These are phyloP conservation scores for Hansenula lynferdii DNA, from an alignment of 1,139 yeast genomes.

Conservation along the genomic window DNA sequence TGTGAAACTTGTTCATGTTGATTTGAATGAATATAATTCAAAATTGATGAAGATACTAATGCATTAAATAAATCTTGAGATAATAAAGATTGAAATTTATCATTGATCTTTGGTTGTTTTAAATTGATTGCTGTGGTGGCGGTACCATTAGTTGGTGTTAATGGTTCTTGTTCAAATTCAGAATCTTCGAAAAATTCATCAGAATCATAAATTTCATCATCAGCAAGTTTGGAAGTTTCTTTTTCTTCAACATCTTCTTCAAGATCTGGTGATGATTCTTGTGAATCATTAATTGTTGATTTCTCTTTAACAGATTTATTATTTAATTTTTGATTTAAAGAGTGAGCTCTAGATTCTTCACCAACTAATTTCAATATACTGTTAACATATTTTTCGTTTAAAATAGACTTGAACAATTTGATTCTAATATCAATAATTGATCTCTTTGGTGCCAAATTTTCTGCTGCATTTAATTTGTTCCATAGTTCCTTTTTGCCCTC, in stretches of 20 bases:
- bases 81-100: constrained; percentile 15
- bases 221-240: no score
- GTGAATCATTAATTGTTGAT: no score
- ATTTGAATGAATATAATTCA: constrained; percentile 16
- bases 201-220: constrained; percentile 10
- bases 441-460: constrained; percentile 20
- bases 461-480: constrained; percentile 22
- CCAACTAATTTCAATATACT: constrained; percentile 14
- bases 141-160: not conserved
- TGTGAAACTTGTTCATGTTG: constrained; percentile 12
- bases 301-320: not conserved
- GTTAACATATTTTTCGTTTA: constrained; percentile 20
- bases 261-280: no score
- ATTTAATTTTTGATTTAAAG: constrained; percentile 3
- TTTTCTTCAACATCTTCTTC: not conserved
- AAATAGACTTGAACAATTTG: constrained; percentile 20
- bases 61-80: constrained; percentile 21
- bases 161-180: constrained; percentile 4
- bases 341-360: constrained; percentile 12
- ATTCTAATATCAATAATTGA: constrained; percentile 21
- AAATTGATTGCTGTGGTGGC: not conserved
- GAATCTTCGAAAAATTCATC: constrained; percentile 4
- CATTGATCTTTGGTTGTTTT: constrained; percentile 2
- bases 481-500: constrained; percentile 23
- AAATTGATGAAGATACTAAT: constrained; percentile 17